These are phyloP conservation scores for Sherardia arvensis DNA, from an alignment of 257 asterid species.

Conservation along the genomic window DNA sequence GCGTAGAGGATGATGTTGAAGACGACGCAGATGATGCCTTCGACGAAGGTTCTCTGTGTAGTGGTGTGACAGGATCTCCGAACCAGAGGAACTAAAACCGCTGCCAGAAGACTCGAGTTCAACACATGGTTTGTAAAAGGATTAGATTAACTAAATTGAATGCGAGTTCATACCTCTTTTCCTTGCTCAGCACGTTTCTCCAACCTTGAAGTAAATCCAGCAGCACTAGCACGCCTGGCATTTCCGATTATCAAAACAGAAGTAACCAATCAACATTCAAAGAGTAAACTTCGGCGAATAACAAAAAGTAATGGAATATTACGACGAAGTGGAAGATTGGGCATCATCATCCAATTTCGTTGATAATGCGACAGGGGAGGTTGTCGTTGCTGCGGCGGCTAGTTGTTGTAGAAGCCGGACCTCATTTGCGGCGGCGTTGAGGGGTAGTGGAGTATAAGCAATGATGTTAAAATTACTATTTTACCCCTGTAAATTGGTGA, in stretches of 20 bases:
- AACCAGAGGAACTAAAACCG: background rate
- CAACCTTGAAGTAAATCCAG: constrained; percentile 60
- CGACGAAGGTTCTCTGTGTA: background rate
- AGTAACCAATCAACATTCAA: constrained; percentile 4
- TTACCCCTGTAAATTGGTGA: too few species aligned
- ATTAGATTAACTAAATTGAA: background rate
- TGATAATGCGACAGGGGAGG: too few species aligned
- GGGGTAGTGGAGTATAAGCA: too few species aligned
- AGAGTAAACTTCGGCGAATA: background rate
- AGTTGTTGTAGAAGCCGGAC: too few species aligned
- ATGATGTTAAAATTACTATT: too few species aligned
- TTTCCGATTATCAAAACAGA: constrained; percentile 25
- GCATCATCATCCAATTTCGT: constrained; percentile 54
- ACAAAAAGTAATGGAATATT: constrained; percentile 15
- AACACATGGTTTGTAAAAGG: background rate
- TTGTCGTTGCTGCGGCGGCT: too few species aligned
- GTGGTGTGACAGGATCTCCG: background rate
- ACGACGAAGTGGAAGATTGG: constrained; percentile 74
- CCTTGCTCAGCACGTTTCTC: constrained; percentile 78
- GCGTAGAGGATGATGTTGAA: background rate
- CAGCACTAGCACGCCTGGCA: constrained; percentile 33
- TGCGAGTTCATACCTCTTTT: constrained; percentile 43
- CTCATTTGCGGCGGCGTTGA: too few species aligned
- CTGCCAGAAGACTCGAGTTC: background rate
- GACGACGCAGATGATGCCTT: background rate